phyloP scores from a whole-genome alignment of 495 filamentous ascomycete genomes.

The Xylaria sp. region DNA sequence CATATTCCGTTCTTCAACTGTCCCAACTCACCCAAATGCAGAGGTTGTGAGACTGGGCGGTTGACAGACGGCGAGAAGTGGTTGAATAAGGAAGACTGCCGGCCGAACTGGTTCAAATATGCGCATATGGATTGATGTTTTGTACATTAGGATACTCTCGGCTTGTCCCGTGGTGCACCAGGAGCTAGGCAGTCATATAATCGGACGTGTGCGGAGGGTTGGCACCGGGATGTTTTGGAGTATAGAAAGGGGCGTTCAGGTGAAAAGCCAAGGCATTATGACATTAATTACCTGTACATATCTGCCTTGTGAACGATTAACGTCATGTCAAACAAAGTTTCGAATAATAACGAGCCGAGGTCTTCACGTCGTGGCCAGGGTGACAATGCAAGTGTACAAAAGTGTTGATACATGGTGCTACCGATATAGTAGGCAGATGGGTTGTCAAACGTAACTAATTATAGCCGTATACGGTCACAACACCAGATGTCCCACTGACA shows the following conservation, averaged over 20 bases:
- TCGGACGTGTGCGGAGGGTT: conserved; percentile 2
- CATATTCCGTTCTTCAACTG: conserved; percentile 99
- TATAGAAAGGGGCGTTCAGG: conserved; percentile 29
- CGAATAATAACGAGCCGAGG: not conserved
- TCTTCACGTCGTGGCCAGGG: not conserved
- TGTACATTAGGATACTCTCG: conserved; percentile 25
- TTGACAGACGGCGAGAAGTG: conserved; percentile 87
- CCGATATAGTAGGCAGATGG: not conserved
- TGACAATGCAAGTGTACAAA: conserved; percentile 10
- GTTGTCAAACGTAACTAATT: conserved; percentile 31
- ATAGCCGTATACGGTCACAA: conserved; percentile 62
- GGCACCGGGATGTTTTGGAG: conserved; percentile 24
- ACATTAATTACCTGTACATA: conserved; percentile 30
- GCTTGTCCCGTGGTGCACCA: conserved; percentile 19
- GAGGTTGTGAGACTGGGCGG: conserved; percentile 81
- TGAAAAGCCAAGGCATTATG: conserved; percentile 22
- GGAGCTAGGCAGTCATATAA: conserved; percentile 9
- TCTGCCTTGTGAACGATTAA: conserved; percentile 24
- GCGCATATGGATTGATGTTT: conserved; percentile 74
- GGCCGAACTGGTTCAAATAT: conserved; percentile 96
- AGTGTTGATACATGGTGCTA: not conserved
- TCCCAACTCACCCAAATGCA: conserved; percentile 94
- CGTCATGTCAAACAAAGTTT: conserved; percentile 18
- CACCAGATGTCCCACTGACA: conserved; percentile 60
- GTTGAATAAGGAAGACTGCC: conserved; percentile 90